Evolutionary conservation across 495 filamentous ascomycete genomes (phyloP), one percentile per base, ranked within the genome.

Genomic region (Penicillium pulvis): DNA sequence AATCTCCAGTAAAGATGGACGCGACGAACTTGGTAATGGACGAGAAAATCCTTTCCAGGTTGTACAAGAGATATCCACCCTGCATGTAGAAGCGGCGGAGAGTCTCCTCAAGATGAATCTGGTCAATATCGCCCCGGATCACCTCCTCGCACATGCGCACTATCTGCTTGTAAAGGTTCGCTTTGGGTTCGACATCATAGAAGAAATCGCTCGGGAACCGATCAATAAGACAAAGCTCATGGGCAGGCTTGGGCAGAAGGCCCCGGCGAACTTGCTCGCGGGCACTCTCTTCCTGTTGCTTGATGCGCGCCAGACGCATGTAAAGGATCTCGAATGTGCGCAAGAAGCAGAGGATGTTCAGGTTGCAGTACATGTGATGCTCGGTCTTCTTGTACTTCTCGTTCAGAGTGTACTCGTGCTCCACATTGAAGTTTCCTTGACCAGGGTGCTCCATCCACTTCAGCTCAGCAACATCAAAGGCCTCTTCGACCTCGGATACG

Each of bases 331-430:
- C 85, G 72, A 98, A 96, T 36, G 93, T 85, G 19, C 89, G 87
- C 78, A 99, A 89, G 79, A 99, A 97, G 75, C 91, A 91, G 64
- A 89, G 93, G 44, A 99, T 90, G 46, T 87, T 88, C 57, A 90
- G 81, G 70, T 96, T 98, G 68, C 85, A 87, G 75, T 93, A 99
- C 64, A 98, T 82, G 59, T 92, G 90, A 77, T 89, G 96, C 59
- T 78, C 81, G 9, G 84, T 82, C 56, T 94, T 89, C 61, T 82
- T 80, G 76, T 91, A 96, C 24, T 90, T 87, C 47, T 91, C 85
- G 48, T 96, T 91, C 8, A 90, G 83, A 26, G 86, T 88, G 63
- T 88, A 81, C 66, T 91, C 84, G 26, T 80, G 85, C 64, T 86
- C 70, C 17, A 75, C 69, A 54, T 78, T 71, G 57, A 76, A 73